phyloP scores from a whole-genome alignment of 2,329 filamentous ascomycete genomes.

The Pyricularia grisea region DNA sequence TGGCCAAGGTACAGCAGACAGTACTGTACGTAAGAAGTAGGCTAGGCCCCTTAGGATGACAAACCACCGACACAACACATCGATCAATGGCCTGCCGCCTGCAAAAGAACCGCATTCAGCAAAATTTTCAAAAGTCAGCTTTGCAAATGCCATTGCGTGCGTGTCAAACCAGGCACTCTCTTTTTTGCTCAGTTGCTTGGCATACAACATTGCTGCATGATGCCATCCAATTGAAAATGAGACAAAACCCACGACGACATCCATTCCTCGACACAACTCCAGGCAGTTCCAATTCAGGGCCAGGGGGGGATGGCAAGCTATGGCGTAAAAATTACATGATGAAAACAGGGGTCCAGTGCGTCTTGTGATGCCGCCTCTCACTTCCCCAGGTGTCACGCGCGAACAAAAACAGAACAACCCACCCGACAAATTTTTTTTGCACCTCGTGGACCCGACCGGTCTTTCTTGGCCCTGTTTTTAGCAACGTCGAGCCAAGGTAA shows the following conservation, averaged over 20 bases:
- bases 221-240: background rate
- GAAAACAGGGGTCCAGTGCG: constrained; percentile 11
- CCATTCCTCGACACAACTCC: background rate
- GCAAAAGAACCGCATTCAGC: background rate
- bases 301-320: constrained; percentile 9
- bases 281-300: background rate
- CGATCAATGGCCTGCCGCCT: no score
- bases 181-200: background rate
- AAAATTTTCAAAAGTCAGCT: background rate
- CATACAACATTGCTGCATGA: background rate
- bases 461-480: background rate
- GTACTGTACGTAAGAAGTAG: no score
- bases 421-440: background rate
- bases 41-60: no score
- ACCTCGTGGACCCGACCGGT: background rate
- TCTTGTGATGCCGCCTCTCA: constrained; percentile 12
- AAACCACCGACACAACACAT: no score
- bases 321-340: constrained; percentile 20
- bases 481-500: background rate
- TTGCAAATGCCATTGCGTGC: background rate
- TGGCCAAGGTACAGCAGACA: background rate
- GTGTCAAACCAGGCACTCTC: background rate
- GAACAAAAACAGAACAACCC: constrained; percentile 4
- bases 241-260: background rate
- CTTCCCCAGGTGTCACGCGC: background rate